Evolutionary conservation across 2,329 filamentous ascomycete species (phyloP).

Genomic region (Ophiostoma quercus): DNA sequence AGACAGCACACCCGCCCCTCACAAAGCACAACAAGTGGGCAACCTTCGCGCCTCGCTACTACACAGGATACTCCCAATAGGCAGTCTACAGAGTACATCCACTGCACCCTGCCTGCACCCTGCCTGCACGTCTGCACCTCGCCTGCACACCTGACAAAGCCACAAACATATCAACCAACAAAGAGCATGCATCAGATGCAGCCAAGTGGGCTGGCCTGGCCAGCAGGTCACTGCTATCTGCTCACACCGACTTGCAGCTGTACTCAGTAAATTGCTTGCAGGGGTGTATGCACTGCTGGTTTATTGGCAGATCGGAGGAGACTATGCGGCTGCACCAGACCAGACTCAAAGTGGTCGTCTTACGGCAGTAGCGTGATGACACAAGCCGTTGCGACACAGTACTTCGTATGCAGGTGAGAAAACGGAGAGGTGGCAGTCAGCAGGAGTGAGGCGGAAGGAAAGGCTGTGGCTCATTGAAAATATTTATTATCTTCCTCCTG

Average conservation of each 20-base stretch:
- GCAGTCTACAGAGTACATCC: no score
- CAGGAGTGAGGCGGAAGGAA: background rate
- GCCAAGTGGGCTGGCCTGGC: background rate
- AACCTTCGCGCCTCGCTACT: background rate
- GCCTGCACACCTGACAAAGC: background rate
- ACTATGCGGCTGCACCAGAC: background rate
- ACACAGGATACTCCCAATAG: background rate
- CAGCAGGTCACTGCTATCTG: background rate
- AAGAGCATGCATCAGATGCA: background rate
- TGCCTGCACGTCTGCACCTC: no score
- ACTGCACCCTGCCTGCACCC: no score
- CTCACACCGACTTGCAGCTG: background rate
- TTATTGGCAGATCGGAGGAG: background rate
- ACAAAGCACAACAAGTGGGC: background rate
- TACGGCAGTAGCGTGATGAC: background rate
- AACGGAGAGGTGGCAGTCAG: background rate
- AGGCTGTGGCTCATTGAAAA: background rate
- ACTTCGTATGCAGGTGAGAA: slow-evolving; percentile 9
- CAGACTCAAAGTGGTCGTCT: background rate
- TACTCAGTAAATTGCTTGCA: background rate
- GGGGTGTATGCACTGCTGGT: background rate
- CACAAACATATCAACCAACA: background rate
- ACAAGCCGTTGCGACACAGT: background rate
- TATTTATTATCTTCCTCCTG: slow-evolving; percentile 2
- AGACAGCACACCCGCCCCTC: background rate